Evolutionary conservation across 2,329 filamentous ascomycete genomes (phyloP), one percentile per base, ranked within the genome.

Genomic region (Apiospora sp.): DNA sequence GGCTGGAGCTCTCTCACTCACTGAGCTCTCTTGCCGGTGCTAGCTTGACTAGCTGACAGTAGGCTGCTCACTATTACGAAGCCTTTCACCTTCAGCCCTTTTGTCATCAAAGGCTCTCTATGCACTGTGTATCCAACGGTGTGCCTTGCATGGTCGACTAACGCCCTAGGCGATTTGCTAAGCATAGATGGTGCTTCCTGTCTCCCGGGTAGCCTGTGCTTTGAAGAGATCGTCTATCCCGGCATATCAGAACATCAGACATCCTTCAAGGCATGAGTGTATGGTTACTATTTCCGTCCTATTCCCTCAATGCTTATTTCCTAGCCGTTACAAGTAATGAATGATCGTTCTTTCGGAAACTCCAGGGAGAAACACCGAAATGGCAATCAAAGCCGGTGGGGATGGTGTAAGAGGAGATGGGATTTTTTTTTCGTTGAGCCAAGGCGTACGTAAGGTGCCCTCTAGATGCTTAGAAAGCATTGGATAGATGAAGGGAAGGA

Each of bases 321-420:
- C 58, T 64, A 64, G 58, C 34, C 34, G 34, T 64, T 64, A 37
- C 58, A 64, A 64, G 58, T 64, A 41, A 19, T 64, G 58, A 64
- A 64, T 64, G 58, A 41, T 64, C 58, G 34, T 64, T 64, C 30
- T 41, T 64, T 64, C 34, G 58, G 58, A 64, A 64, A 64, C 58
- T 24, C 58, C 19, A 34, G 54, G 13, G 34, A 64, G 58, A 64
- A 64, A 64, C 58, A 64, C 58, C 58, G 58, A 64, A 64, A 41
- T 30, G 27, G 58, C 58, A 41, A 41, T 64, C 34, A 41, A 64
- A 10, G 58, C 30, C 58, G n/a, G 58, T 41, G 58, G n/a, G 58
- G 58, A 27, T 19, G 22, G 54, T 61, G 54, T 13, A 61, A 30
- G 27, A 41, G 34, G 58, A n/a, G 19, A 41, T 41, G 14, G 34